Percentiles rank a stretch among this genome's conserved stretches.
Evolutionary conservation across 2,329 filamentous ascomycete species (phyloP).

Genomic region (Cyclaneusma minus): DNA sequence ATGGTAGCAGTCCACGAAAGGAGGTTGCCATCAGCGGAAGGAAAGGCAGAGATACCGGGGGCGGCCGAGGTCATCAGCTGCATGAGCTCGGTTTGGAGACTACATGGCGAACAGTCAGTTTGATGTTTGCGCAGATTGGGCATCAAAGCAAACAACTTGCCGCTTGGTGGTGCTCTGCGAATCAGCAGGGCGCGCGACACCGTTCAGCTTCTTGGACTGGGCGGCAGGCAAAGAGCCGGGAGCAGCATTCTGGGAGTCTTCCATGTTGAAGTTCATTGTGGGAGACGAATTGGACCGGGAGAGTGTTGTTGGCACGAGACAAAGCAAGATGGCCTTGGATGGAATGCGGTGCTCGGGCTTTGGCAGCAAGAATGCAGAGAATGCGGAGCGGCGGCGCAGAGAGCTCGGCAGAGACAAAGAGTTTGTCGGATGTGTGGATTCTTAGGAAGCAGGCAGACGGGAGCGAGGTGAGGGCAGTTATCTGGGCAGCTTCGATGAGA

Average conservation of each 20-base stretch:
- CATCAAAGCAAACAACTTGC: conserved; percentile 26
- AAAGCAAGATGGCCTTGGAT: too few species aligned
- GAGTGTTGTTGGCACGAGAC: too few species aligned
- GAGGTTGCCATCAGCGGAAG: conserved; percentile 76
- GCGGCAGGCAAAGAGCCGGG: conserved; percentile 34
- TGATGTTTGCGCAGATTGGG: background rate
- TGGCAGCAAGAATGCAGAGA: too few species aligned
- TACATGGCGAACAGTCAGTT: conserved; percentile 22
- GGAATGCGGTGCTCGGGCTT: too few species aligned
- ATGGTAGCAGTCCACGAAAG: conserved; percentile 91
- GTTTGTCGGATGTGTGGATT: too few species aligned
- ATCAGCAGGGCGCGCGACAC: conserved; percentile 40
- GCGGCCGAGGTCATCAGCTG: conserved; percentile 92
- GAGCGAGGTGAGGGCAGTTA: too few species aligned
- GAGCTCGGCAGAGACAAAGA: too few species aligned
- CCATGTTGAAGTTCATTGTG: too few species aligned
- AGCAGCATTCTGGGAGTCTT: conserved; percentile 51
- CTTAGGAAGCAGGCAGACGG: too few species aligned
- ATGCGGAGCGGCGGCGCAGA: too few species aligned
- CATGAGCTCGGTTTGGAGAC: conserved; percentile 95
- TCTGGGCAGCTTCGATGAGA: too few species aligned
- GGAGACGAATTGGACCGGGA: too few species aligned
- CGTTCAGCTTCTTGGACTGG: conserved; percentile 43
- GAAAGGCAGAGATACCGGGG: conserved; percentile 89
- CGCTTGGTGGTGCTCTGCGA: conserved; percentile 65